Conservation (phyloP, 2,329 filamentous ascomycete genomes). For the Pseudogymnoascus sp. region DNA sequence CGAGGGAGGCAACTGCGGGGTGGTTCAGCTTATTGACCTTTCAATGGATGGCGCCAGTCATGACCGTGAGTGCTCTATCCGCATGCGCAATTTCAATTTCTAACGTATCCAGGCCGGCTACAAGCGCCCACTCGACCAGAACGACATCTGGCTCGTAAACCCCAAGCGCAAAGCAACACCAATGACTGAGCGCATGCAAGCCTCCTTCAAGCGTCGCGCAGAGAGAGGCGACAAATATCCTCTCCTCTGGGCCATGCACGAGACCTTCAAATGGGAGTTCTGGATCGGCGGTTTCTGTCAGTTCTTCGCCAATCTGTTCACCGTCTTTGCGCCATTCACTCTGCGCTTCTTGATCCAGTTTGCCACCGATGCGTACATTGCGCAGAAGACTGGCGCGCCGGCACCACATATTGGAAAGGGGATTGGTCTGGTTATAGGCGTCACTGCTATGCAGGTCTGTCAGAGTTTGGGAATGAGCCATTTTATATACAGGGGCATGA, state of each 20-base stretch:
- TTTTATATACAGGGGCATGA: constrained; percentile 88
- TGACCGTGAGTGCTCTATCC: constrained; percentile 52
- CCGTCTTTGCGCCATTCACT: constrained; percentile 78
- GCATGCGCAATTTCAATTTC: neutral
- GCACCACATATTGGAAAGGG: constrained; percentile 66
- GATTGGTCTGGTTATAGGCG: constrained; percentile 74
- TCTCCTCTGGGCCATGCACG: constrained; percentile 72
- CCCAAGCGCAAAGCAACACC: constrained; percentile 66
- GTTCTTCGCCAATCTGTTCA: constrained; percentile 62
- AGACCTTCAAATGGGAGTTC: constrained; percentile 80
- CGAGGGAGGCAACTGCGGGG: constrained; percentile 63
- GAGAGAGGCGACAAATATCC: constrained; percentile 64
- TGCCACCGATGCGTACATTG: constrained; percentile 69
- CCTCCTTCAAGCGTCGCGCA: constrained; percentile 62
- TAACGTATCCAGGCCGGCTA: constrained; percentile 62
- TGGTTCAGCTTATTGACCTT: constrained; percentile 74
- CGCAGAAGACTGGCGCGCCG: constrained; percentile 42
- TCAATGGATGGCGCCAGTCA: constrained; percentile 84
- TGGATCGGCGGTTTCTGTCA: constrained; percentile 75
- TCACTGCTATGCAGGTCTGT: constrained; percentile 76
- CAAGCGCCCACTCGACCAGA: constrained; percentile 70
- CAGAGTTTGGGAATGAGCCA: constrained; percentile 81
- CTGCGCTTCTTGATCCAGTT: constrained; percentile 83
- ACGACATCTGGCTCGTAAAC: constrained; percentile 86
- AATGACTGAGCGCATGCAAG: constrained; percentile 58